A percentile compares a stretch with the other conserved stretches of the same genome.
These are phyloP conservation scores for Tagetes patula DNA, from an alignment of 129 eudicot genomes.

Conservation along the genomic window DNA sequence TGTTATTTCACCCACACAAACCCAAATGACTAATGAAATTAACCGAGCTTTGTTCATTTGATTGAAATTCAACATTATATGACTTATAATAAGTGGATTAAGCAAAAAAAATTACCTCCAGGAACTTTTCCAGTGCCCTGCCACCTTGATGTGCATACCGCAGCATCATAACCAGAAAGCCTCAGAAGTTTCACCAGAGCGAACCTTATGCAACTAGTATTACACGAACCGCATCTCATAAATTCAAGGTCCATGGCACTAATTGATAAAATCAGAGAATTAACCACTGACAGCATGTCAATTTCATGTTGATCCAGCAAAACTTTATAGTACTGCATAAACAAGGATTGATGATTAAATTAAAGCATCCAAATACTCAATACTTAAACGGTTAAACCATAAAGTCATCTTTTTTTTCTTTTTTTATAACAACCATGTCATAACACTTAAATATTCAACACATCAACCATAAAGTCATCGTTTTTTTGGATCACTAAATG, in stretches of 20 bases:
- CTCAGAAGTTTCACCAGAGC: conserved; percentile 72
- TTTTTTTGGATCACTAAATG: background rate
- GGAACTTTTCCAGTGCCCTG: conserved; percentile 79
- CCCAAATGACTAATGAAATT: background rate
- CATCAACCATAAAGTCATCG: too few species aligned
- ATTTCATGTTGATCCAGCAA: conserved; percentile 64
- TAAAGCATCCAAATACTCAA: background rate
- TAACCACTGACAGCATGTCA: conserved; percentile 61
- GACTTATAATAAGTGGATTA: background rate
- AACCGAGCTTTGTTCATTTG: background rate
- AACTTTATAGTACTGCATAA: conserved; percentile 55
- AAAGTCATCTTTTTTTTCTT: background rate
- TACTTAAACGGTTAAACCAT: background rate
- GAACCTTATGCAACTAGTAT: conserved; percentile 76
- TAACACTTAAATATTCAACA: background rate
- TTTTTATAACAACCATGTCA: background rate
- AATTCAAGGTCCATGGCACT: conserved; percentile 54
- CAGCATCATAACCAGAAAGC: conserved; percentile 87
- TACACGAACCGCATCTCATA: conserved; percentile 64
- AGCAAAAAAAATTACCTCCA: conserved; percentile 57
- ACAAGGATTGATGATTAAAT: conserved; percentile 4
- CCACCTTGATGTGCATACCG: conserved; percentile 79
- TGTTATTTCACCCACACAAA: background rate
- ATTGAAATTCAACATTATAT: background rate
- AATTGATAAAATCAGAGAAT: conserved; percentile 64